phyloP scores from a whole-genome alignment of 139 green algal species.

The Marvania coccoides region DNA sequence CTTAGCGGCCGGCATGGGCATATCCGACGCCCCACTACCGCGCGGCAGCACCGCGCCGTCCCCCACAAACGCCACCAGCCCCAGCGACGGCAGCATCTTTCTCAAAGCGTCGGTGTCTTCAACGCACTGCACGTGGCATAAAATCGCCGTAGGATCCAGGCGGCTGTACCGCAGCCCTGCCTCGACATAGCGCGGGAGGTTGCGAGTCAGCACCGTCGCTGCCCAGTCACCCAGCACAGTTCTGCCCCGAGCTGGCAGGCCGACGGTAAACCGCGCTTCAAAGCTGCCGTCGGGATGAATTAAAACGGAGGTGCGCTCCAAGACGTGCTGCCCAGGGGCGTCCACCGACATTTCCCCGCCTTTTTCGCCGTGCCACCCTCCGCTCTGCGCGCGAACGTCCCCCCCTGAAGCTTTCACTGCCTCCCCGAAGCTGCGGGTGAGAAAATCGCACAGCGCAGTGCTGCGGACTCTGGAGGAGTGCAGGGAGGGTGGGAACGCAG shows the following conservation, averaged over 20 bases:
- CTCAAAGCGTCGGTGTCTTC: slow-evolving; percentile 51
- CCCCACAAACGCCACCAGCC: slow-evolving; percentile 58
- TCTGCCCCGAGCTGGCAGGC: slow-evolving; percentile 52
- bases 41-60: slow-evolving; percentile 55
- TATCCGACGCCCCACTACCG: slow-evolving; percentile 32
- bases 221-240: slow-evolving; percentile 51
- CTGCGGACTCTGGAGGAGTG: slow-evolving; percentile 9
- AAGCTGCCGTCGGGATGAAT: slow-evolving; percentile 25
- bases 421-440: slow-evolving; percentile 42
- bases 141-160: slow-evolving; percentile 21
- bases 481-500: slow-evolving; percentile 16
- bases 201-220: slow-evolving; percentile 31
- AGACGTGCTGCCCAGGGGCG: slow-evolving; percentile 43
- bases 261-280: slow-evolving; percentile 63
- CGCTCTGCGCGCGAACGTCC: slow-evolving; percentile 27
- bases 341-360: slow-evolving; percentile 68
- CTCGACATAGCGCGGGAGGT: slow-evolving; percentile 39
- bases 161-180: slow-evolving; percentile 20
- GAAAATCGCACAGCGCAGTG: slow-evolving; percentile 49
- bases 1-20: slow-evolving; percentile 25
- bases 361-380: slow-evolving; percentile 54
- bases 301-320: slow-evolving; percentile 53
- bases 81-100: slow-evolving; percentile 20
- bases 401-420: slow-evolving; percentile 25
- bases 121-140: slow-evolving; percentile 38